Evolutionary conservation across 768 basidiomycete species (phyloP).

Genomic region (Amanita inopinata): DNA sequence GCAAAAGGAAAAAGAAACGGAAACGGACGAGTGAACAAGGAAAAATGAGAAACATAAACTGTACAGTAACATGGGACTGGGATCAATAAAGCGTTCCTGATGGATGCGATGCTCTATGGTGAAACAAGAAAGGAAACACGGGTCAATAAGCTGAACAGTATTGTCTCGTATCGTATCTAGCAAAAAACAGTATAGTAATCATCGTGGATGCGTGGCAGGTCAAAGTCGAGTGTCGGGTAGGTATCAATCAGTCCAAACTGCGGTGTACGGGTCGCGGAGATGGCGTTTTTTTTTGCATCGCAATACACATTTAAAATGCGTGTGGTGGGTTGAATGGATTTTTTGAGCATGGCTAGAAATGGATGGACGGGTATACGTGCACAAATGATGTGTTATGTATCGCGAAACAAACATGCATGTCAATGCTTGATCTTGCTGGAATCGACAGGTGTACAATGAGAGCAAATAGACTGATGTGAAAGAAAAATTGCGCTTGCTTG

Average conservation of each 20-base stretch:
- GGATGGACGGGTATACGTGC: not conserved
- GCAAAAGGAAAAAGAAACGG: not conserved
- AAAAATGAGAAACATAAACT: conserved; percentile 6
- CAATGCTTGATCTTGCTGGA: not conserved
- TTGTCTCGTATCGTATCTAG: conserved; percentile 36
- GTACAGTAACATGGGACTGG: conserved; percentile 8
- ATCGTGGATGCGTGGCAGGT: not conserved
- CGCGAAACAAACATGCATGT: conserved; percentile 9
- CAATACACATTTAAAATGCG: conserved; percentile 18
- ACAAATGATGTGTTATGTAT: conserved; percentile 6
- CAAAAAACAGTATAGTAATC: conserved; percentile 9
- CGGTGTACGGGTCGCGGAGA: conserved; percentile 18
- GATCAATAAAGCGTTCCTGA: too few relatives aligned
- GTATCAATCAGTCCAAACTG: conserved; percentile 24
- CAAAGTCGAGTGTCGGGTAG: conserved; percentile 9
- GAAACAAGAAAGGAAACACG: conserved; percentile 17
- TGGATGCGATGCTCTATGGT: conserved; percentile 54
- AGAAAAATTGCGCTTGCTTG: conserved; percentile 6
- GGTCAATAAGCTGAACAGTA: conserved; percentile 28
- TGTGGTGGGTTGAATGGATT: conserved; percentile 1
- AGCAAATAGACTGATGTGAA: conserved; percentile 2
- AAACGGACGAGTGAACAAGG: not conserved
- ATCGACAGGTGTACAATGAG: not conserved
- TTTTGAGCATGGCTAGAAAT: not conserved
- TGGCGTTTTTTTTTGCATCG: conserved; percentile 13